Base-by-base conservation (phyloP, 2,329 filamentous ascomycete genomes). In the Neodidymelliopsis sp. region DNA sequence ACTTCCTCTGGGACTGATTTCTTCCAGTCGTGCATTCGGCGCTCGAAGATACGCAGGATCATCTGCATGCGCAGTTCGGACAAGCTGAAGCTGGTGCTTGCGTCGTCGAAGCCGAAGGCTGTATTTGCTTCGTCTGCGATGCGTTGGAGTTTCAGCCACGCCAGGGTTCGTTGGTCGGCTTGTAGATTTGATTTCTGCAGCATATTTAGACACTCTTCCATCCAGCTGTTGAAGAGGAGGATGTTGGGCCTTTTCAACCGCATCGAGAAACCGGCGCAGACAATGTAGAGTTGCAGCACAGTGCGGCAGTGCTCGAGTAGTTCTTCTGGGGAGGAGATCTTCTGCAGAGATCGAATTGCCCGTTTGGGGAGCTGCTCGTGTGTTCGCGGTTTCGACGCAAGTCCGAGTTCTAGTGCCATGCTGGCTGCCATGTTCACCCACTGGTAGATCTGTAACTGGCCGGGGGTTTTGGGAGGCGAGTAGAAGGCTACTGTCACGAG, bases 71-170 rank as follows among this genome's bases (percentile, higher is more conserved):
- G 61, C 8, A 72, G 45, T 30, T 70, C 70, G 2, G 68, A 70
- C 4, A 72, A 57, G 39, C 62, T 68, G 35, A 72, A 72, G 49
- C 67, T 71, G 4, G 70, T 72, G 25, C 67, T 71, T 6, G 68
- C 67, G 30, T 72, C 70, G 31, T 72, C 70, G 19, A 72, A 71
- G 9, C 69, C 70, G 45, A 71, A 72, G 1, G 69, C 69, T 4
- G 66, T 70, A 18, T 69, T 66, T 4, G 69, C 67, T 53, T 72
- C 70, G 36, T 72, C 70, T 7, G 67, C 67, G 24, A 72, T 71
- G 15, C 69, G 57, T 48, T 72, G 69, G 4, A 72, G 53, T 31
- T 66, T 65, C 10, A 72, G 34, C 61, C 60, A 70, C 4, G 69
- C 67, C 2, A 68, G 46, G 6, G 65, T 57, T 13, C 64, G 54